phyloP scores from a whole-genome alignment of 2,329 filamentous ascomycete genomes.

The Graphiopsis chlorocephala region DNA sequence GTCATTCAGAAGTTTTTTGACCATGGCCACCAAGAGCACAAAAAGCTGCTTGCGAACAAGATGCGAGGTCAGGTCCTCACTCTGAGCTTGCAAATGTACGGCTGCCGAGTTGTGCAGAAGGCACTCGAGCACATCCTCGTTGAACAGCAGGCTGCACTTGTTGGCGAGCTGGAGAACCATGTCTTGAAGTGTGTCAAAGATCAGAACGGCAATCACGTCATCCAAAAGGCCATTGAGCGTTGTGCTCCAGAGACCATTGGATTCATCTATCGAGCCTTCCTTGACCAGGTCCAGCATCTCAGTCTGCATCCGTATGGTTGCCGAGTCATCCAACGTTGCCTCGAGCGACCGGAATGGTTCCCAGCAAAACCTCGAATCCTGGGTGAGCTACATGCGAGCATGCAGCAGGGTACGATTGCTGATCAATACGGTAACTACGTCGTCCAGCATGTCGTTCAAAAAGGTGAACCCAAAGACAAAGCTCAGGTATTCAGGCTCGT shows the following conservation, averaged over 20 bases:
- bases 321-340: slow-evolving; percentile 85
- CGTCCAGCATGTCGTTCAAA: slow-evolving; percentile 82
- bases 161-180: slow-evolving; percentile 75
- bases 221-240: slow-evolving; percentile 87
- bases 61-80: slow-evolving; percentile 83
- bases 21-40: slow-evolving; percentile 90
- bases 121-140: slow-evolving; percentile 85
- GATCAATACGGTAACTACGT: slow-evolving; percentile 97
- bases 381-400: slow-evolving; percentile 71
- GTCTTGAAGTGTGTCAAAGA: slow-evolving; percentile 78
- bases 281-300: slow-evolving; percentile 68
- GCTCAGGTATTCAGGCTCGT: slow-evolving; percentile 71
- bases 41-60: slow-evolving; percentile 76
- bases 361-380: slow-evolving; percentile 70
- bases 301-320: slow-evolving; percentile 83
- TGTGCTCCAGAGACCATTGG: slow-evolving; percentile 75
- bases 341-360: slow-evolving; percentile 72
- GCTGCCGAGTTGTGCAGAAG: slow-evolving; percentile 94
- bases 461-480: slow-evolving; percentile 71
- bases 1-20: slow-evolving; percentile 98
- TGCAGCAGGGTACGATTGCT: slow-evolving; percentile 66
- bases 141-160: slow-evolving; percentile 83
- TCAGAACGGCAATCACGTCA: slow-evolving; percentile 92
- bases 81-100: slow-evolving; percentile 85
- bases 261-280: slow-evolving; percentile 81